Evolutionary conservation across 2,329 filamentous ascomycete genomes (phyloP), one percentile per base, ranked within the genome.

Genomic region (Aspergillus ruber): DNA sequence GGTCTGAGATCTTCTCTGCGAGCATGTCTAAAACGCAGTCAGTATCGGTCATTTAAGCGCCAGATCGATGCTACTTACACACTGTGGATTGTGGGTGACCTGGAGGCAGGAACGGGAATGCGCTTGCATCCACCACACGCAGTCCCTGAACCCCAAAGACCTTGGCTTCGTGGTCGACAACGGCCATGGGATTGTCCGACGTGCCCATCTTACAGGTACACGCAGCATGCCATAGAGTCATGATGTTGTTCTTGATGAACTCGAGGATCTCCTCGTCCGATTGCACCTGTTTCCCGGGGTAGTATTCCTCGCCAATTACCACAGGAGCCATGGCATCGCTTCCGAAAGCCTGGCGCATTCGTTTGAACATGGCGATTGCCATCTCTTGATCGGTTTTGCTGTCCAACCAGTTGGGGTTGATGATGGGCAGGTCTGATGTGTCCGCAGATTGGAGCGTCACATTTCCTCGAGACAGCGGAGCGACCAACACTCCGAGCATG

Each of bases 401-500:
- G 2, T 60, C 58, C 3, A 79, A 61, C 65, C 69, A 79, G 53
- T 73, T 72, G 2, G 74, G 73, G 52, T 76, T 65, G 47, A 78
- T 70, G 6, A 71, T 51, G 0, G 76, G 75, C 0, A 57, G 51
- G n/a, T 69, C 65, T 0, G 52, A 48, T 0, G 53, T 59, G 38
- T 59, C 51, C 8, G 45, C 44, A 0, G 57, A 62, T 3, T 43
- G 43, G 15, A 77, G 60, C 0, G 67, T 73, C 2, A 78, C 60
- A 33, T 66, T 75, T 1, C 75, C 75, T 0, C 71, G 66, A 0
- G 73, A 75, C 0, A 67, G 49, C 1, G 73, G 68, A 0, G 72
- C 44, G 2, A 61, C 45, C 2, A 64, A 38, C 2, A 55, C 51
- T 3, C 50, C 59, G 3, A 61, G 43, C 1, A 62, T 60, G 0